These are phyloP conservation scores for Cinchona pubescens DNA, from an alignment of 257 asterid genomes.

Conservation along the genomic window DNA sequence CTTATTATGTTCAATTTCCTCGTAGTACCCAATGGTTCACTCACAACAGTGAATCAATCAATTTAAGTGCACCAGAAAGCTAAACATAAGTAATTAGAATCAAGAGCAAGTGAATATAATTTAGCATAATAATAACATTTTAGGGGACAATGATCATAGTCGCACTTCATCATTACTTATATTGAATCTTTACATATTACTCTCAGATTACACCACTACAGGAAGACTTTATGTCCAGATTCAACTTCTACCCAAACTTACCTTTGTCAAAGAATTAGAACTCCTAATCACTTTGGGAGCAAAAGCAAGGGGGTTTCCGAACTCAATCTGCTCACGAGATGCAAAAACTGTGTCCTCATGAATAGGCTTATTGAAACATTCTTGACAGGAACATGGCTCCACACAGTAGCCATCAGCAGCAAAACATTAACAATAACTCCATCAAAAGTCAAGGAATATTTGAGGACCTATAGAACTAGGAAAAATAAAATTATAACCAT, in stretches of 20 bases:
- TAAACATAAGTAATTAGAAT: neutral
- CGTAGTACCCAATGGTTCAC: conserved; percentile 95
- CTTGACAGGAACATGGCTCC: conserved; percentile 90
- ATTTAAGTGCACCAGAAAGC: conserved; percentile 5
- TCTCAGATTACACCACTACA: conserved; percentile 9
- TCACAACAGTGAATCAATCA: conserved; percentile 76
- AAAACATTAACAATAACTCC: conserved; percentile 97
- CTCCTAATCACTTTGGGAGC: conserved; percentile 87
- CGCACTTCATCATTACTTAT: neutral
- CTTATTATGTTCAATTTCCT: conserved; percentile 55
- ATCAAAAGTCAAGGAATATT: conserved; percentile 17
- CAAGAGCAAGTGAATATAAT: neutral
- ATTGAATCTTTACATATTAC: conserved; percentile 3
- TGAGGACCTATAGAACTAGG: neutral
- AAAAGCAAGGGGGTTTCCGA: conserved; percentile 96
- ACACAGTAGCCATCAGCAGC: conserved; percentile 97
- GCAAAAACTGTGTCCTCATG: conserved; percentile 96
- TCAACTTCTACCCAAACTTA: conserved; percentile 47
- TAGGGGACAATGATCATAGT: no score
- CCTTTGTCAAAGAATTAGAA: conserved; percentile 36
- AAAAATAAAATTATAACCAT: neutral
- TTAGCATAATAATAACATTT: no score
- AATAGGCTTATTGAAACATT: conserved; percentile 89
- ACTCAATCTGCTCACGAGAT: conserved; percentile 91
- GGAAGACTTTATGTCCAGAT: neutral